Conservation (phyloP, 345 rosid species). For the Eucalyptus curtisii region DNA sequence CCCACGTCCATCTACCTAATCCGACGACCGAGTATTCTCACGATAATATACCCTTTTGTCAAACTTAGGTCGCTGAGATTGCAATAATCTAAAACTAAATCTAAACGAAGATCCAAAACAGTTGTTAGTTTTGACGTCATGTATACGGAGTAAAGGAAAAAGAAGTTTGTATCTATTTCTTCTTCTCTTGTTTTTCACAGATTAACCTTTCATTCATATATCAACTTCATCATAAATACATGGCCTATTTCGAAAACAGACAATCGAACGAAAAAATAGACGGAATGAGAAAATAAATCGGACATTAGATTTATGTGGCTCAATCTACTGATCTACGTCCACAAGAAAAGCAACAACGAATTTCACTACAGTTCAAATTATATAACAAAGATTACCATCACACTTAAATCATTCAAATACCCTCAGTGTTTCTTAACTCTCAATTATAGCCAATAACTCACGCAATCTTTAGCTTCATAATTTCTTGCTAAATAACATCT, state of each 20-base stretch:
- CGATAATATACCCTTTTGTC: background rate
- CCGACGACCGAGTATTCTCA: background rate
- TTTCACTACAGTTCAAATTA: too few relatives aligned
- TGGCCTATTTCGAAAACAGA: too few relatives aligned
- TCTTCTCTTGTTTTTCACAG: background rate
- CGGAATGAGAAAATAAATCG: too few relatives aligned
- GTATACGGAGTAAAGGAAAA: background rate
- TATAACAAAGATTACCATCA: too few relatives aligned
- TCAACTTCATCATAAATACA: too few relatives aligned
- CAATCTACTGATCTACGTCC: rapidly evolving
- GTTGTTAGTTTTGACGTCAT: background rate
- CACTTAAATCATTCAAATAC: too few relatives aligned
- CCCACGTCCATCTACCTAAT: background rate
- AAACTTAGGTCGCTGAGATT: background rate
- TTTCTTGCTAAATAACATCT: too few relatives aligned
- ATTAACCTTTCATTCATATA: background rate
- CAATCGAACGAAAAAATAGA: too few relatives aligned
- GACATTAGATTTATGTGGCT: too few relatives aligned
- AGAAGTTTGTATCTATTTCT: background rate
- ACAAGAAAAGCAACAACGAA: too few relatives aligned
- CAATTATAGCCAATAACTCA: too few relatives aligned
- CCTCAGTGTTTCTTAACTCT: rapidly evolving
- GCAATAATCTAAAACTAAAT: background rate
- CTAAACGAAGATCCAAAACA: background rate
- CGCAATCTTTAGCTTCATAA: too few relatives aligned